phyloP scores from a whole-genome alignment of 176 grass and related monocot species.

The Pharus latifolius region DNA sequence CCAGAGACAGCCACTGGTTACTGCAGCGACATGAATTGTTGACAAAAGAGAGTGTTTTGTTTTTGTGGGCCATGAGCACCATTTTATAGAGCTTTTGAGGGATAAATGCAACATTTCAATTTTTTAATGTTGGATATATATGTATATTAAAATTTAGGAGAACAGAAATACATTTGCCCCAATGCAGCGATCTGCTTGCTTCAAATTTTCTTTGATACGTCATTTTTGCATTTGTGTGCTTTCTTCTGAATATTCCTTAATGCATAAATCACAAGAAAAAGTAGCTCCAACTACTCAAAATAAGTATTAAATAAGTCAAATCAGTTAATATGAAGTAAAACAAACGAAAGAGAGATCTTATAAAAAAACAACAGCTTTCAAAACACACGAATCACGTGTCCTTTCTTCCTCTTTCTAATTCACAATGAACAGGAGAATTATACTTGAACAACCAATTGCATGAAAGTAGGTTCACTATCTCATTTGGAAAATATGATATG shows the following conservation, averaged over 20 bases:
- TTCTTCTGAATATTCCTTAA: background rate
- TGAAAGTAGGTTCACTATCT: background rate
- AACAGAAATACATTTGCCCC: too few relatives aligned
- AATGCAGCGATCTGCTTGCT: background rate
- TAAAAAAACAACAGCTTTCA: background rate
- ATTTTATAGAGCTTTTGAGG: too few relatives aligned
- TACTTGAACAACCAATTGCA: background rate
- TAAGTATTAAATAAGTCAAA: background rate
- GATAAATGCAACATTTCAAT: too few relatives aligned
- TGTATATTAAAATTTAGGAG: too few relatives aligned
- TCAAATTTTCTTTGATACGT: background rate
- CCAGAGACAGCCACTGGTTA: too few relatives aligned
- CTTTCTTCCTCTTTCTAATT: background rate
- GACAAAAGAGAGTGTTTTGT: too few relatives aligned
- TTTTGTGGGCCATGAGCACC: too few relatives aligned
- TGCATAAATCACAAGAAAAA: background rate
- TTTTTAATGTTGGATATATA: too few relatives aligned
- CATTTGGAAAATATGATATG: background rate
- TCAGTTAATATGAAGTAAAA: background rate
- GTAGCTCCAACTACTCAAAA: background rate
- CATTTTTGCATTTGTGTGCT: background rate
- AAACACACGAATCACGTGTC: background rate
- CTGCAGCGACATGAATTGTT: too few relatives aligned
- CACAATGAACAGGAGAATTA: background rate
- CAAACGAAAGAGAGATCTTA: background rate